Evolutionary conservation across 371 early-diverging fungal genomes (phyloP), one percentile per base, ranked within the genome.

Genomic region (Zychaea mexicana): DNA sequence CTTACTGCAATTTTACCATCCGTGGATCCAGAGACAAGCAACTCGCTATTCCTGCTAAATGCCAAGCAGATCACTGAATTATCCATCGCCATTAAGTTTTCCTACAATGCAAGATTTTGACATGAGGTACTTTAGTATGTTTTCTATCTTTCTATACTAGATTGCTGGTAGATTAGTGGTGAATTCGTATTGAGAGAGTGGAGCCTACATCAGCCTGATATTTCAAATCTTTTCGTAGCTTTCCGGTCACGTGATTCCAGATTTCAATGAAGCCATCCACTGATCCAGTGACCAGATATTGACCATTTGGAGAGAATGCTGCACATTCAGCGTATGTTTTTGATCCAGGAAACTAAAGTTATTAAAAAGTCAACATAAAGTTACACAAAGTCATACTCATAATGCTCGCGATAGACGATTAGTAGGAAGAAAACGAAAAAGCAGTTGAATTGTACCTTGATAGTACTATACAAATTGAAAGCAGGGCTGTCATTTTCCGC

Each of bases 221-320:
- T 63, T 85, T 83, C 24, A 98, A 75, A 77, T 96, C 97, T 62
- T 83, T 90, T 31, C 96, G 83, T 26, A 96, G 76, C 67, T 97
- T 97, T 0, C 95, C 97, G 1, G 94, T 96, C 60, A 89, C 72
- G 60, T 88, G 87, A 62, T 96, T 94, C 96, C 96, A 98, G 12
- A 98, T 72, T 75, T 98, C 97, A 61, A 98, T 92, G 66, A 97
- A 92, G 0, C 98, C 98, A 80, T 97, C 97, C 26, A 86, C 82
- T 57, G 92, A 90, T 24, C 97, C 98, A 3, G 96, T 96, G 5
- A 86, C 96, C 30, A 98, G 68, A 54, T 83, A 89, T 59, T 90
- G 88, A 5, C 96, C 95, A 67, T 93, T 89, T 0, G 94, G 90
- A 6, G 96, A 94, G 67, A 97, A 97, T 19, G 79, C 82, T 4